Evolutionary conservation across 345 rosid genomes (phyloP), one percentile per base, ranked within the genome.

Genomic region (Corymbia maculata): DNA sequence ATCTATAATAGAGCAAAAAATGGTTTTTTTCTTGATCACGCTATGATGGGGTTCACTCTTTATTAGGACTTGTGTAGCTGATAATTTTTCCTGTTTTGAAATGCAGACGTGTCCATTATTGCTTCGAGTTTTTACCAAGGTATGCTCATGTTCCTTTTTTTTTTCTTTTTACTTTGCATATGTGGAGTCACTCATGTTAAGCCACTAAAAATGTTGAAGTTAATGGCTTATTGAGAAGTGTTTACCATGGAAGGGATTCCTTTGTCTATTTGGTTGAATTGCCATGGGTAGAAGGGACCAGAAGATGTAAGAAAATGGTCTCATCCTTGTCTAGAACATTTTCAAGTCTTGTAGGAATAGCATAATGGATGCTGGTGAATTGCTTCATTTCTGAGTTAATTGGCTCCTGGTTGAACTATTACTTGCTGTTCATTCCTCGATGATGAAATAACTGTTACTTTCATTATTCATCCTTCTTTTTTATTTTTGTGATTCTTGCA

Each of bases 81-180:
- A 55, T 32, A 42, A 30, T 32, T 79, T 44, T 85, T 44, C 68
- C 12, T 61, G 36, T 28, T 89, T 86, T 32, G 75, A 45, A 87
- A 86, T 85, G 93, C 98, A 97, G 99, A 95, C 97, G n/a, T 96
- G 99, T 91, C 98, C 99, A 9, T 52, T 97, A 42, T 92, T 96
- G 95, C 98, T 95, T 92, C 97, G 99, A 61, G 99, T 97, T 88
- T 96, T 97, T 92, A 96, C 99, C 21, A 95, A 97, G 99, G 99
- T 97, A 91, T 85, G 93, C 30, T 59, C 70, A 45, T 79, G 22
- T 50, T 50, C 15, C 36, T 50, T 16, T 8, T 42, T 19, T 2
- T 24, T 19, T 49, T 8, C 15, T 9, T 42, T 80, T 16, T 51
- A 51, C 61, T 85, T 16, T 28, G 53, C 32, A n/a, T 15, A 49